These are phyloP conservation scores for Talaromyces stipitatus DNA, from an alignment of 495 filamentous ascomycete genomes.

Conservation along the genomic window DNA sequence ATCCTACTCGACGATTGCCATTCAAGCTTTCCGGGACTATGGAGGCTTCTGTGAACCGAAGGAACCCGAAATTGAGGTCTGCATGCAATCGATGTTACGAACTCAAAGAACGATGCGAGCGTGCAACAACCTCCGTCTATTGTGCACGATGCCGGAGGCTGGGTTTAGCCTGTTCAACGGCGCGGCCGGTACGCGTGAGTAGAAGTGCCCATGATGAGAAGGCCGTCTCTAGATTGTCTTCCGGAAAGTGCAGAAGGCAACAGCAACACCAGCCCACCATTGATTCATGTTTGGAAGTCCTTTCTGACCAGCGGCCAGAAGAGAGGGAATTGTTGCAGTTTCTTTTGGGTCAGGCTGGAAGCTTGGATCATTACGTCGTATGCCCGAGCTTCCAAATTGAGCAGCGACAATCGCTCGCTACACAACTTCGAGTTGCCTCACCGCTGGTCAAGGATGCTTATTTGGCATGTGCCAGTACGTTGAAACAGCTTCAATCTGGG, in stretches of 20 bases:
- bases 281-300: background rate
- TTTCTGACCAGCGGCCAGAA: background rate
- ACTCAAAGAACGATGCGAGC: constrained; percentile 5
- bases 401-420: background rate
- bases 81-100: constrained; percentile 4
- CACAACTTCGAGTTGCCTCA: background rate
- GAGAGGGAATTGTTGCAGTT: background rate
- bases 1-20: too few relatives aligned
- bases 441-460: constrained; percentile 1
- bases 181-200: background rate
- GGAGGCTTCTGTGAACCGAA: background rate
- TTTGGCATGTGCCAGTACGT: constrained; percentile 2
- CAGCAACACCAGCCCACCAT: background rate
- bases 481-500: background rate
- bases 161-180: background rate
- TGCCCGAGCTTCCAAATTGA: constrained; percentile 1
- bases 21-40: too few relatives aligned
- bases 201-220: background rate
- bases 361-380: background rate
- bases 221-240: background rate
- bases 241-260: background rate
- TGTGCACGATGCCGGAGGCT: constrained; percentile 1
- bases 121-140: background rate
- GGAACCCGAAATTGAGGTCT: background rate
- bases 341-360: background rate